phyloP scores from a whole-genome alignment of 129 eudicot genomes.

The Ambrosia artemisiifolia region DNA sequence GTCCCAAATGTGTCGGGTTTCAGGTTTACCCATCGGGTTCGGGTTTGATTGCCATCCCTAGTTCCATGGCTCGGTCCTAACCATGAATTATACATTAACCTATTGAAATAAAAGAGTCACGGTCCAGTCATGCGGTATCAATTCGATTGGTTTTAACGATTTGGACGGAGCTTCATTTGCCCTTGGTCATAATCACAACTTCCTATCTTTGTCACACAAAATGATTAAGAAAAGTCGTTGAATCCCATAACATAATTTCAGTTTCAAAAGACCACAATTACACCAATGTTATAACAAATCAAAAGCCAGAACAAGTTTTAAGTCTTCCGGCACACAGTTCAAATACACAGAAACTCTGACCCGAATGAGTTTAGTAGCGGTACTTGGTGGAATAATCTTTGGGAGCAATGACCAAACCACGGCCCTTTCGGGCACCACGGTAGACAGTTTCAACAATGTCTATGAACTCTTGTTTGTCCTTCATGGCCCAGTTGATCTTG shows the following conservation, averaged over 20 bases:
- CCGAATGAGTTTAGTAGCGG: constrained; percentile 40
- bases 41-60: no score
- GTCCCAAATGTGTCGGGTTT: no score
- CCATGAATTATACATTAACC: no score
- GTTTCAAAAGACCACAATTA: not conserved
- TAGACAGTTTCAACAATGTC: constrained; percentile 94
- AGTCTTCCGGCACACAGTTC: not conserved
- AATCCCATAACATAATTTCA: not conserved
- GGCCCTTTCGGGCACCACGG: constrained; percentile 91
- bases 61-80: no score
- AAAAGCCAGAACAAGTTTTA: not conserved
- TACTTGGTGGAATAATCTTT: constrained; percentile 92
- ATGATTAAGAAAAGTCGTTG: not conserved
- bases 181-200: no score
- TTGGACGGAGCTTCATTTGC: no score
- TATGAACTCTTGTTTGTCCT: constrained; percentile 90
- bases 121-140: no score
- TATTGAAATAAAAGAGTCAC: no score
- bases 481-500: constrained; percentile 94
- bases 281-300: not conserved
- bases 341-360: not conserved
- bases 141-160: no score
- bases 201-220: not conserved
- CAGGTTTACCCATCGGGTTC: no score
- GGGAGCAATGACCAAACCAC: constrained; percentile 86